Evolutionary conservation across 2,329 filamentous ascomycete genomes (phyloP).

Genomic region (Sclerotinia trifoliorum): DNA sequence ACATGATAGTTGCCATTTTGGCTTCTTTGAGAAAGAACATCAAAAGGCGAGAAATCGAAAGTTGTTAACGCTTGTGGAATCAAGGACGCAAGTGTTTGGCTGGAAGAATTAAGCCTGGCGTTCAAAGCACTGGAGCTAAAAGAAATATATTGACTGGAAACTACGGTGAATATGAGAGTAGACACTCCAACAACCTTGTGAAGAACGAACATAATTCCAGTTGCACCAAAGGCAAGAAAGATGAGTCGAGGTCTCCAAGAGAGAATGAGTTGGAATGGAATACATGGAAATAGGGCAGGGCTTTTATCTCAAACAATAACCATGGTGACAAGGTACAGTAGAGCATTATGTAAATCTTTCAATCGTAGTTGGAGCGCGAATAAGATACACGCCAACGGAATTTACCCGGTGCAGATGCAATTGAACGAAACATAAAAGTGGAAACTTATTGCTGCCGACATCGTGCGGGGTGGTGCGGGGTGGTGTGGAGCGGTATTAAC

Average conservation of each 20-base stretch:
- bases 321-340: neutral
- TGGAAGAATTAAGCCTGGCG: conserved; percentile 45
- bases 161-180: neutral
- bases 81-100: conserved; percentile 51
- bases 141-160: conserved; percentile 24
- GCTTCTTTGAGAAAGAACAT: conserved; percentile 48
- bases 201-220: neutral
- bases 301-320: neutral
- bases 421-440: neutral
- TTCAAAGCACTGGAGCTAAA: conserved; percentile 41
- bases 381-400: neutral
- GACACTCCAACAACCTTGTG: neutral
- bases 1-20: conserved; percentile 56
- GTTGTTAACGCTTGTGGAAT: conserved; percentile 40
- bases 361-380: conserved; percentile 5
- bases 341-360: neutral
- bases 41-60: conserved; percentile 57
- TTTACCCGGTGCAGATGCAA: neutral
- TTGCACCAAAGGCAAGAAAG: neutral
- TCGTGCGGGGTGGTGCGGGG: neutral
- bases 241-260: neutral
- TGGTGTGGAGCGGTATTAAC: neutral
- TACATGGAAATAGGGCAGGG: too few species aligned
- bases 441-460: neutral
- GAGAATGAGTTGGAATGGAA: neutral